phyloP scores from a whole-genome alignment of 805 yeast genomes.

The Zygosaccharomyces gambellarensis region DNA sequence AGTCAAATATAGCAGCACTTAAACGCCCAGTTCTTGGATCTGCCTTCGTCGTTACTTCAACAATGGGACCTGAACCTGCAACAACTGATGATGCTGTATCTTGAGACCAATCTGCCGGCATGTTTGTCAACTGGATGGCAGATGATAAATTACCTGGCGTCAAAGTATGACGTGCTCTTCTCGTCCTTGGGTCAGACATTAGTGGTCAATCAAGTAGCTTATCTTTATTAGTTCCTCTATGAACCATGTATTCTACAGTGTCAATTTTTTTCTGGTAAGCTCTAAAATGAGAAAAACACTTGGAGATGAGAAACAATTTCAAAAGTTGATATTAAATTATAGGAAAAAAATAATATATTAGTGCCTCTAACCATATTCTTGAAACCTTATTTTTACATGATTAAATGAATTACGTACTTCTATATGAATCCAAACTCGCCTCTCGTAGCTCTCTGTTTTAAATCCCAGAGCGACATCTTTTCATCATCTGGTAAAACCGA shows the following conservation, averaged over 20 bases:
- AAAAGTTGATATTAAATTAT: background rate
- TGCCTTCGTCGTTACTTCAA: slow-evolving; percentile 44
- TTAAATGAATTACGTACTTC: background rate
- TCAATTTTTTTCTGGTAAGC: background rate
- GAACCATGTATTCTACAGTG: background rate
- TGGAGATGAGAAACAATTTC: background rate
- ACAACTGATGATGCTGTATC: slow-evolving; percentile 58
- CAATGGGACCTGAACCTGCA: slow-evolving; percentile 68
- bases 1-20: slow-evolving; percentile 34
- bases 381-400: background rate
- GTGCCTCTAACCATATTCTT: background rate
- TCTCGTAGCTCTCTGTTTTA: slow-evolving; percentile 34
- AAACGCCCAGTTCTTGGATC: slow-evolving; percentile 43
- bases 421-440: slow-evolving; percentile 33
- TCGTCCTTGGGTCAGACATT: slow-evolving; percentile 33
- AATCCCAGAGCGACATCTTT: slow-evolving; percentile 36
- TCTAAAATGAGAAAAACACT: background rate
- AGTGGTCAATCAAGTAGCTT: background rate
- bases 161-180: slow-evolving; percentile 30
- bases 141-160: slow-evolving; percentile 32
- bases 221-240: background rate
- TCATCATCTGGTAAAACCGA: slow-evolving; percentile 49
- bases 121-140: slow-evolving; percentile 35
- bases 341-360: background rate
- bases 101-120: slow-evolving; percentile 71